phyloP scores from a whole-genome alignment of 2,329 filamentous ascomycete genomes.

The Blastomyces emzantsi region DNA sequence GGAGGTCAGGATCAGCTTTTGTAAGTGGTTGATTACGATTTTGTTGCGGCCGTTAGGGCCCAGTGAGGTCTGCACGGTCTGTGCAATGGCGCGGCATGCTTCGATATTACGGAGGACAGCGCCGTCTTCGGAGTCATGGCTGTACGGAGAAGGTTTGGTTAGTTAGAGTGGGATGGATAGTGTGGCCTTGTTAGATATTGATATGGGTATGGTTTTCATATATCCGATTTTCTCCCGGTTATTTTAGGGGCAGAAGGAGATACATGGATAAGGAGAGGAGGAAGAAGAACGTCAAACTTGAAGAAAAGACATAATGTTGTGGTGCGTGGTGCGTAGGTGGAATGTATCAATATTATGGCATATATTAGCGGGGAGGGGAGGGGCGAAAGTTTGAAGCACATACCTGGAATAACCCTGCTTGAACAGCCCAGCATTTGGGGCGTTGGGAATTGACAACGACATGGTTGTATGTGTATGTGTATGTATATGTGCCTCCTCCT shows the following conservation, averaged over 20 bases:
- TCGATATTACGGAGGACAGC: constrained; percentile 98
- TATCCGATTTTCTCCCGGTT: background rate
- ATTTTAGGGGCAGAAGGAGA: constrained; percentile 13
- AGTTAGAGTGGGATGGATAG: constrained; percentile 12
- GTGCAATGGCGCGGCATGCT: constrained; percentile 89
- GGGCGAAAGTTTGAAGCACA: constrained; percentile 21
- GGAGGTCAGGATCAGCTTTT: constrained; percentile 99
- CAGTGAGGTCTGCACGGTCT: constrained; percentile 92
- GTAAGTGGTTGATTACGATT: constrained; percentile 98
- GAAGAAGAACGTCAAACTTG: constrained; percentile 19
- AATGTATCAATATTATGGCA: background rate
- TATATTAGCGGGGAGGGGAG: constrained; percentile 8
- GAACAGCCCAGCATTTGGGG: constrained; percentile 88
- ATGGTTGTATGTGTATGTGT: constrained; percentile 50
- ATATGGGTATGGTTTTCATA: background rate
- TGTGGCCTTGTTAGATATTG: background rate
- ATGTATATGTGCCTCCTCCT: constrained; percentile 2
- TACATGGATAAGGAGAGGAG: constrained; percentile 7
- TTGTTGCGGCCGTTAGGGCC: constrained; percentile 98
- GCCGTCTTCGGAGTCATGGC: constrained; percentile 98
- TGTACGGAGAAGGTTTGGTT: constrained; percentile 34
- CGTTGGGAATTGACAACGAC: constrained; percentile 93
- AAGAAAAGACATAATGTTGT: constrained; percentile 1
- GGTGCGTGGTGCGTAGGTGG: background rate
- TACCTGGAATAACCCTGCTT: constrained; percentile 96